phyloP scores from a whole-genome alignment of 2,329 filamentous ascomycete genomes.

The Dryadomyces quercus-mongolicae region DNA sequence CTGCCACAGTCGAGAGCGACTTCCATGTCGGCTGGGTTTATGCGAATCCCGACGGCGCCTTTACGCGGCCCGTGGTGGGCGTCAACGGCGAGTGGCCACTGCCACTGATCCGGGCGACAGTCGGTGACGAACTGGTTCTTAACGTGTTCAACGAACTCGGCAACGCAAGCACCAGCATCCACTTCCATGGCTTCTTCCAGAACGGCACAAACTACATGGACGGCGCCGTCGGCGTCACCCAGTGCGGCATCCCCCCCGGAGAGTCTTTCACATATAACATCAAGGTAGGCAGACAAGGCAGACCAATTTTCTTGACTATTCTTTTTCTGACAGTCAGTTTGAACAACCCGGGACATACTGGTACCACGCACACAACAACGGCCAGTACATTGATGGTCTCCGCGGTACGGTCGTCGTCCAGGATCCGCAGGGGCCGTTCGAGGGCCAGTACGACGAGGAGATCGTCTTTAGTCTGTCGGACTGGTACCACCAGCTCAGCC shows the following conservation, averaged over 20 bases:
- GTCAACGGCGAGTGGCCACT: constrained; percentile 69
- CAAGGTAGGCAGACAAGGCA: constrained; percentile 35
- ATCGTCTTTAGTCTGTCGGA: constrained; percentile 56
- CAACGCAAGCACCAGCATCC: constrained; percentile 50
- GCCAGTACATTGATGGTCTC: constrained; percentile 56
- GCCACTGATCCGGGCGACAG: constrained; percentile 48
- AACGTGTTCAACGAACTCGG: constrained; percentile 47
- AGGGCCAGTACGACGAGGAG: constrained; percentile 48
- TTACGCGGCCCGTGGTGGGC: constrained; percentile 53
- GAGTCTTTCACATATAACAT: constrained; percentile 57
- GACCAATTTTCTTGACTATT: constrained; percentile 2
- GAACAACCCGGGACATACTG: constrained; percentile 56
- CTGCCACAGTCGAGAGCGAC: constrained; percentile 40
- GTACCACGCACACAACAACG: constrained; percentile 60
- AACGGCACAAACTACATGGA: constrained; percentile 58
- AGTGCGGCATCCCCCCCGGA: constrained; percentile 54
- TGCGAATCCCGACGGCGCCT: constrained; percentile 57
- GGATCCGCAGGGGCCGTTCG: constrained; percentile 47
- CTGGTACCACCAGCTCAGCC: constrained; percentile 53
- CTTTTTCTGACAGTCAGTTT: background rate
- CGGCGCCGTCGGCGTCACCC: constrained; percentile 25
- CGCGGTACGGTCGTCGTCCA: constrained; percentile 52
- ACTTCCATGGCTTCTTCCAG: constrained; percentile 62
- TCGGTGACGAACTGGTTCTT: constrained; percentile 49
- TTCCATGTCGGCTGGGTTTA: constrained; percentile 61